These are phyloP conservation scores for Claviceps maximensis DNA, from an alignment of 2,329 filamentous ascomycete species.

Conservation along the genomic window DNA sequence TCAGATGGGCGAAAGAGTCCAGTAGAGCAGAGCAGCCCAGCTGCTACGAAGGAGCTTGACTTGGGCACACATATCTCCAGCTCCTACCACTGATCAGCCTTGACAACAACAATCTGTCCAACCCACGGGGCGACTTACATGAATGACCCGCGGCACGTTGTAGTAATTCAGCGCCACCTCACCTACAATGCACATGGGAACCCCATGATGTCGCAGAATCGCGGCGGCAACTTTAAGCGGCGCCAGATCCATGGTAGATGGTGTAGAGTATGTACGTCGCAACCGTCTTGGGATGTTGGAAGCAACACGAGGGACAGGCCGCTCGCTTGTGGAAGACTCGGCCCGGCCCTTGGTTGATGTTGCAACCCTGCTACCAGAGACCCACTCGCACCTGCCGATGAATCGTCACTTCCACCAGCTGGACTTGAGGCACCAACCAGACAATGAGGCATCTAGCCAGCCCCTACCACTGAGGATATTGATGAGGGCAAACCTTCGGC, in stretches of 20 bases:
- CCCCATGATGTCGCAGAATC: conserved; percentile 5
- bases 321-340: too few species aligned
- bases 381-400: too few species aligned
- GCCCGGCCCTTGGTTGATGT: too few species aligned
- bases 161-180: conserved; percentile 9
- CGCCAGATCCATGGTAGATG: conserved; percentile 3
- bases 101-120: neutral
- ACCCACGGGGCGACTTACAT: neutral
- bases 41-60: conserved; percentile 3
- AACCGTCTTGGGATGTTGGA: too few species aligned
- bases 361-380: too few species aligned
- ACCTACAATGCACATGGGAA: conserved; percentile 5
- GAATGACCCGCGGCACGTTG: conserved; percentile 9
- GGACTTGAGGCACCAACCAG: too few species aligned
- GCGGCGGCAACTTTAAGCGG: neutral
- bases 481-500: too few species aligned
- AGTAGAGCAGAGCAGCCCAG: conserved; percentile 8
- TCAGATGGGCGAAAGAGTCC: conserved; percentile 5
- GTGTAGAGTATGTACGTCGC: too few species aligned
- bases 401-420: too few species aligned
- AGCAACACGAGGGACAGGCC: too few species aligned
- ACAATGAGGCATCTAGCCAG: too few species aligned
- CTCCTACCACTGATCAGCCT: conserved; percentile 4
- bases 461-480: too few species aligned
- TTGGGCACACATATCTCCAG: conserved; percentile 9